Percentiles rank a stretch among this genome's conserved stretches.
Evolutionary conservation across 257 asterid genomes (phyloP).

Genomic region (Jaltomata sinuosa): DNA sequence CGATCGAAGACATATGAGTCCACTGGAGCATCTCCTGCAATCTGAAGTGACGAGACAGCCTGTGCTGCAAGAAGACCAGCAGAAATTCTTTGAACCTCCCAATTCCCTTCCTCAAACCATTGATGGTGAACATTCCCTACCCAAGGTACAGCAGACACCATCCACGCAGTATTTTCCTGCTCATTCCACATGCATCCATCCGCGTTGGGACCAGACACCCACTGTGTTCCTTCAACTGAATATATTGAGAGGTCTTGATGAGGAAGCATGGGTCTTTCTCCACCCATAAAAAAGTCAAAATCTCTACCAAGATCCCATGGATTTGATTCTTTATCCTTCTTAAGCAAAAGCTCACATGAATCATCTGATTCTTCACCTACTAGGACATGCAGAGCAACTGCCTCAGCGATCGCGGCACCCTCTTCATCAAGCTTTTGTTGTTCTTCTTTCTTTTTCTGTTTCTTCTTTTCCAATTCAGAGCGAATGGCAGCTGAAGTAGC

Average conservation of each 20-base stretch:
- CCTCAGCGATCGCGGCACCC: slow-evolving; percentile 97
- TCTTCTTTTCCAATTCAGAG: slow-evolving; percentile 85
- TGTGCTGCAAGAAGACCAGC: slow-evolving; percentile 27
- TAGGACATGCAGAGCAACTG: slow-evolving; percentile 90
- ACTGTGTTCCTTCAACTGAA: slow-evolving; percentile 16
- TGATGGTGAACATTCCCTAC: slow-evolving; percentile 15
- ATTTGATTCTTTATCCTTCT: slow-evolving; percentile 57
- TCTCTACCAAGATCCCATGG: slow-evolving; percentile 44
- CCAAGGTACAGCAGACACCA: slow-evolving; percentile 10
- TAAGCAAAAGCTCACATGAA: slow-evolving; percentile 42
- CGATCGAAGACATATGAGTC: slow-evolving; percentile 17
- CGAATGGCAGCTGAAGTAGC: slow-evolving; percentile 97
- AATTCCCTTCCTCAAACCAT: slow-evolving; percentile 16
- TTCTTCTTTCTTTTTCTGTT: slow-evolving; percentile 90
- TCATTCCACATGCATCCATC: slow-evolving; percentile 17
- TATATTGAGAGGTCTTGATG: slow-evolving; percentile 31
- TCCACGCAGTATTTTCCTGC: slow-evolving; percentile 13
- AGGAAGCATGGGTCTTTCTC: slow-evolving; percentile 29
- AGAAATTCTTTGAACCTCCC: slow-evolving; percentile 20
- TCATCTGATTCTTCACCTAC: slow-evolving; percentile 91
- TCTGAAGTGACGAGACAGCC: slow-evolving; percentile 35
- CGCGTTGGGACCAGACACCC: not conserved
- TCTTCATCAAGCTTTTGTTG: slow-evolving; percentile 90
- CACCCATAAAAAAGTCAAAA: slow-evolving; percentile 33
- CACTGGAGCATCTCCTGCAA: slow-evolving; percentile 28